Evolutionary conservation across 129 eudicot species (phyloP).

Genomic region (Solidago caesia): DNA sequence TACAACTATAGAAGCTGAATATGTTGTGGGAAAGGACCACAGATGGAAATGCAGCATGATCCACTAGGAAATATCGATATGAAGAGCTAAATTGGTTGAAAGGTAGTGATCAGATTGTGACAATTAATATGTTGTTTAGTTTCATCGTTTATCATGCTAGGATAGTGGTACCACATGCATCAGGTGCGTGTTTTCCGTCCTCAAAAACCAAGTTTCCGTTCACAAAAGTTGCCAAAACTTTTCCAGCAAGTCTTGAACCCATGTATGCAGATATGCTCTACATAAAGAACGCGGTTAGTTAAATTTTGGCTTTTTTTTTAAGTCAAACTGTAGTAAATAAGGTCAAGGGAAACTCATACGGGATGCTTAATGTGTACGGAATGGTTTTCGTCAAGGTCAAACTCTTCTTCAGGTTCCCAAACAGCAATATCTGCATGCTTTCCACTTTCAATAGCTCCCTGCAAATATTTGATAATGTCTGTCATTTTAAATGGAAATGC

Average conservation of each 20-base stretch:
- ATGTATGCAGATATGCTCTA: constrained; percentile 91
- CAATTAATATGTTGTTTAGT: not conserved
- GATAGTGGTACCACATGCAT: constrained; percentile 75
- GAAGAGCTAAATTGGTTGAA: not conserved
- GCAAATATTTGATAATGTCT: constrained; percentile 27
- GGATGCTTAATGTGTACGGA: constrained; percentile 67
- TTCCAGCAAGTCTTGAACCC: constrained; percentile 79
- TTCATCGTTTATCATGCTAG: constrained; percentile 46
- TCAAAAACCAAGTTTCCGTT: constrained; percentile 74
- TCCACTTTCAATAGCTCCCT: constrained; percentile 79
- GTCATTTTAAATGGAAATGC: not conserved
- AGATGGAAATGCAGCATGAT: not conserved
- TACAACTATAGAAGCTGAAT: constrained; percentile 5
- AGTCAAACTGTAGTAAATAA: constrained; percentile 16
- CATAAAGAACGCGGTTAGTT: constrained; percentile 18
- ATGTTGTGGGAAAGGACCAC: not conserved
- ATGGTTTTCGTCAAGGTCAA: constrained; percentile 59
- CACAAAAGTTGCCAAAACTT: constrained; percentile 76
- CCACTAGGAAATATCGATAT: not conserved
- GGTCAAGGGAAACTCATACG: constrained; percentile 39
- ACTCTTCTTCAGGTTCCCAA: constrained; percentile 91
- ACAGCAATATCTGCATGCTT: constrained; percentile 79
- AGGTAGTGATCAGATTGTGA: not conserved
- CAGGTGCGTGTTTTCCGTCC: constrained; percentile 69
- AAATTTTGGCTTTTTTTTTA: not conserved